Base-by-base conservation (phyloP, 768 basidiomycete species). In the Tylopilus felleus region DNA sequence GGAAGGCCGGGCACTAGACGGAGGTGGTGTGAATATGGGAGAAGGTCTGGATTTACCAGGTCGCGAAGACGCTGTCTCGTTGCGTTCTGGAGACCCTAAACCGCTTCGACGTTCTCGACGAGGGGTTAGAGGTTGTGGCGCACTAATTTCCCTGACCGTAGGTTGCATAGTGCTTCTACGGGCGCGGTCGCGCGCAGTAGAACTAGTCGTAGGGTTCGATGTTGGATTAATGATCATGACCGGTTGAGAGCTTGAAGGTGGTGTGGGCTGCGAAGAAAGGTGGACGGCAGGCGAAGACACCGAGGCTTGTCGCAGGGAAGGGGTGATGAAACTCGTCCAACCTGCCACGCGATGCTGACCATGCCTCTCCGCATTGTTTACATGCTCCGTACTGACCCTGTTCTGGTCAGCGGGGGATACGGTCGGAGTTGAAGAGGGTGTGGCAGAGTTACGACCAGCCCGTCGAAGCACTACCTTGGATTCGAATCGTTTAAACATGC, bases 251-350 rank as follows among this genome's bases (percentile, higher is more conserved):
- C 74, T 77, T n/a, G 79, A 76, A 33, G 83, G 80, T 47, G 80
- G 78, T 47, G 77, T 63, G 31, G 80, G 73, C 70, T 80, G 78
- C 25, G 83, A 82, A 47, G 80, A 80, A 51, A 85, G 76, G 62
- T 86, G 84, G 41, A 91, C 69, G 27, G 84, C 78, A 49, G 89
- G 88, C 21, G 87, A 88, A 52, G 88, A 90, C 75, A 86, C 77
- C 44, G 89, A 87, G 36, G 80, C 88, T 56, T 79, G 79, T 51
- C 82, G 79, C 56, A 89, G 70, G 35, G 86, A 87, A 41, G 87
- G 87, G 41, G 82, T 77, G 56, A 78, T 72, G 73, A 81, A 89
- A 66, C 76, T 78, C 47, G 80, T 78, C 65, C 76, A 77, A 46
- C 82, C 83, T 45, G 81, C 78, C 56, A 73, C 71, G 65, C 78